phyloP scores from a whole-genome alignment of 1,284 basidiomycete genomes.

The Sanghuangporus baumii region DNA sequence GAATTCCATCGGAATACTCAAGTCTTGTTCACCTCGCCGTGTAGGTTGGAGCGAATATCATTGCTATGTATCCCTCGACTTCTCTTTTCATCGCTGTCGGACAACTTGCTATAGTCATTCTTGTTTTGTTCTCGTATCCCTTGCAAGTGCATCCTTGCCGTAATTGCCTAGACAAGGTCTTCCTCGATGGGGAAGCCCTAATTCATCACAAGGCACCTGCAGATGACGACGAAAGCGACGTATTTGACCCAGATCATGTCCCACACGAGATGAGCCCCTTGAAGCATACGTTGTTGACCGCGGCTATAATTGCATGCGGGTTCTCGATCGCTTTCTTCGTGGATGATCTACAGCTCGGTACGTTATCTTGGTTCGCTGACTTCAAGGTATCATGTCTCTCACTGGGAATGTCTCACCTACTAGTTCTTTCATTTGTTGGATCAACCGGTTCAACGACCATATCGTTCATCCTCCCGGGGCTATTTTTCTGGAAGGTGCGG shows the following conservation, averaged over 20 bases:
- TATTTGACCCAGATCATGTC: conserved; percentile 42
- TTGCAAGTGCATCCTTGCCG: conserved; percentile 92
- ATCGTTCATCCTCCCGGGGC: conserved; percentile 92
- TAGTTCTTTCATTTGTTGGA: conserved; percentile 94
- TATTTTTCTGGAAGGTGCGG: conserved; percentile 75
- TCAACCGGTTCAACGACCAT: conserved; percentile 96
- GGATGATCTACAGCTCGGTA: conserved; percentile 79
- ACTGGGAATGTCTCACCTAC: conserved; percentile 26
- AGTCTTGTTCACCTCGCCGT: conserved; percentile 2
- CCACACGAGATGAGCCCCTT: conserved; percentile 60
- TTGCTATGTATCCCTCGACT: conserved; percentile 93
- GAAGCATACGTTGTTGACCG: conserved; percentile 75
- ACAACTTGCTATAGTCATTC: conserved; percentile 86
- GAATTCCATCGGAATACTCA: neutral
- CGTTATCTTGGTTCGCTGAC: conserved; percentile 26
- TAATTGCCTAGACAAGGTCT: conserved; percentile 88
- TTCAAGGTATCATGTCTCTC: neutral
- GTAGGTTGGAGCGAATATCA: conserved; percentile 85
- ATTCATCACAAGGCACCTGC: conserved; percentile 20
- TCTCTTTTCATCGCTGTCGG: conserved; percentile 91
- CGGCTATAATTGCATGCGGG: conserved; percentile 62
- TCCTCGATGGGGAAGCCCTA: conserved; percentile 41
- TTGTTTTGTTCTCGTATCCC: conserved; percentile 90
- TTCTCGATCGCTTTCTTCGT: conserved; percentile 82
- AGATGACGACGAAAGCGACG: conserved; percentile 41